These are phyloP conservation scores for Rhizopogon rudus DNA, from an alignment of 768 basidiomycete genomes.

Conservation along the genomic window DNA sequence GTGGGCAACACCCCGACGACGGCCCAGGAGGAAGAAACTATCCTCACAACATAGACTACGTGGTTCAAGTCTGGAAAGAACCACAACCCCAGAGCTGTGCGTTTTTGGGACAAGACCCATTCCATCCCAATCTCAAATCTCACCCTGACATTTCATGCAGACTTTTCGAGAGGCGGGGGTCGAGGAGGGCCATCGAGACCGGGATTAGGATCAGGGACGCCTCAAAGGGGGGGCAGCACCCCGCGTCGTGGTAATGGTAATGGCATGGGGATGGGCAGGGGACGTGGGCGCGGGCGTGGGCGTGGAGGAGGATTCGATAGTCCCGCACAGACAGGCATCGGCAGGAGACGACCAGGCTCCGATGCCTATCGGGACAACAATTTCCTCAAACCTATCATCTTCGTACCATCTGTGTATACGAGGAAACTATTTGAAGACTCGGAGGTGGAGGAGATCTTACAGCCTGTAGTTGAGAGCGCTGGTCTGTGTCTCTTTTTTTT, in stretches of 20 bases:
- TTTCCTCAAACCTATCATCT: conserved; percentile 55
- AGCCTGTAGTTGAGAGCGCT: conserved; percentile 46
- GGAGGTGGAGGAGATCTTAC: conserved; percentile 55
- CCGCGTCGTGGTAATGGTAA: background rate
- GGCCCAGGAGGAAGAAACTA: conserved; percentile 11
- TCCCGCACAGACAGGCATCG: background rate
- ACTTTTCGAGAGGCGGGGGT: background rate
- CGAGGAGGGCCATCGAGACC: conserved; percentile 5
- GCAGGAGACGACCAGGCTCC: conserved; percentile 6
- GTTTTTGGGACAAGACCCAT: background rate
- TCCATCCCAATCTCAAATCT: background rate
- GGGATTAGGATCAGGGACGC: conserved; percentile 5
- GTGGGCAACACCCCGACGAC: background rate
- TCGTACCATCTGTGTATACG: conserved; percentile 56
- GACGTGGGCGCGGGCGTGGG: conserved; percentile 22
- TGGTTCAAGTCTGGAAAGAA: conserved; percentile 19
- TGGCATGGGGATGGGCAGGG: conserved; percentile 1
- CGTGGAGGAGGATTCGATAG: conserved; percentile 10
- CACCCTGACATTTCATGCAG: conserved; percentile 8
- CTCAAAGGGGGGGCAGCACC: background rate
- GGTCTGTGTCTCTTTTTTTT: conserved; percentile 32
- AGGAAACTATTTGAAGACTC: conserved; percentile 40
- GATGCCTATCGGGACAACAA: background rate
- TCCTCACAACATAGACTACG: conserved; percentile 18
- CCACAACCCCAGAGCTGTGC: conserved; percentile 10